phyloP scores from a whole-genome alignment of 192 early-diverging fungal genomes.

The Coemansia sp. region DNA sequence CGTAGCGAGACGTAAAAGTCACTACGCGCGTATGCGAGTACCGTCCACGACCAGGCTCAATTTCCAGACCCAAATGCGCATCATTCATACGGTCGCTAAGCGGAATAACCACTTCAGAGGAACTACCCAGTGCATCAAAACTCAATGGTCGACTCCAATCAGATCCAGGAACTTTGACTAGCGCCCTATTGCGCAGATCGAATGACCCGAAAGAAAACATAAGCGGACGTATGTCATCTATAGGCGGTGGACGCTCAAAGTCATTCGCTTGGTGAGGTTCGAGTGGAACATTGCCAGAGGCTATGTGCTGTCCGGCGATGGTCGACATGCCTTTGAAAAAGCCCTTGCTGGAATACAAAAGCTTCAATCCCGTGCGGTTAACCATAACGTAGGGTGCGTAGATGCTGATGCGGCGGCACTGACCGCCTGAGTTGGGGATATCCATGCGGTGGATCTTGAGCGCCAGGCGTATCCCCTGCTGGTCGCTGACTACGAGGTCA shows the following conservation, averaged over 20 bases:
- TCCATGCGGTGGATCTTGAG: slow-evolving; percentile 68
- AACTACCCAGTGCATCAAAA: slow-evolving; percentile 94
- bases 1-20: slow-evolving; percentile 88
- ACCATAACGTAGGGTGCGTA: slow-evolving; percentile 93
- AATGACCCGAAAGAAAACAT: slow-evolving; percentile 94
- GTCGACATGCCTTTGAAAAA: slow-evolving; percentile 75
- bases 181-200: slow-evolving; percentile 81
- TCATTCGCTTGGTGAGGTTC: slow-evolving; percentile 18
- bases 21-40: slow-evolving; percentile 85
- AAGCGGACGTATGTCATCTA: slow-evolving; percentile 48
- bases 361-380: slow-evolving; percentile 86
- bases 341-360: slow-evolving; percentile 79
- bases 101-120: slow-evolving; percentile 76
- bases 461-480: slow-evolving; percentile 63
- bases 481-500: slow-evolving; percentile 68
- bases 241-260: slow-evolving; percentile 17
- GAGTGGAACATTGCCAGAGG: slow-evolving; percentile 22
- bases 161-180: slow-evolving; percentile 72
- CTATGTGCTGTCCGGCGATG: slow-evolving; percentile 68
- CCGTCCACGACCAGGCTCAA: slow-evolving; percentile 89
- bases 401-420: slow-evolving; percentile 78
- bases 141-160: slow-evolving; percentile 90
- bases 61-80: slow-evolving; percentile 78
- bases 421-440: slow-evolving; percentile 67
- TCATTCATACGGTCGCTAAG: slow-evolving; percentile 55